Conservation (phyloP, 2,329 filamentous ascomycete genomes). For the Diaporthe capsici region DNA sequence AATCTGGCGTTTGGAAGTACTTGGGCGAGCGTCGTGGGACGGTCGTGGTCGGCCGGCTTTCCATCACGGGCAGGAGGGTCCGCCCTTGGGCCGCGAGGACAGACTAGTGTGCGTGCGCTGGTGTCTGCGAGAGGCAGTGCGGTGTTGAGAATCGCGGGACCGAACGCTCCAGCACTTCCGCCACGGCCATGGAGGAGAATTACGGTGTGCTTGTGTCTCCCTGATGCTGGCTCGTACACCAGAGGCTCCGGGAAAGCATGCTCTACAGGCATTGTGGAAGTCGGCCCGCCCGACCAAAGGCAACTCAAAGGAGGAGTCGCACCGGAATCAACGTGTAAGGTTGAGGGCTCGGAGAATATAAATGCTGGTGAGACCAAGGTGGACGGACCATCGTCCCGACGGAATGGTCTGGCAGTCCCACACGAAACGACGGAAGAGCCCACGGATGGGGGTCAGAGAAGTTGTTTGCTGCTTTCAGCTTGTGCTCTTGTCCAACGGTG, state of each 20-base stretch:
- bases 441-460: not conserved
- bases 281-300: not conserved
- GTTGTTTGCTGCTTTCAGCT: conserved; percentile 1
- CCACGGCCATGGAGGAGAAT: conserved; percentile 66
- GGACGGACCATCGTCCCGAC: not conserved
- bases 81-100: no score
- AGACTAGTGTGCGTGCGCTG: not conserved
- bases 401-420: not conserved
- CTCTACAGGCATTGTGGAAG: conserved; percentile 28
- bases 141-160: conserved; percentile 53
- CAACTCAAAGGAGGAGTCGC: not conserved
- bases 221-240: conserved; percentile 40
- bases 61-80: no score
- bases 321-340: not conserved
- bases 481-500: not conserved
- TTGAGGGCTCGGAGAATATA: not conserved
- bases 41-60: not conserved
- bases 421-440: not conserved
- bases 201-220: conserved; percentile 58
- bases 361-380: not conserved
- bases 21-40: conserved; percentile 47
- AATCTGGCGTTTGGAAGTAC: conserved; percentile 61
- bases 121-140: conserved; percentile 35
- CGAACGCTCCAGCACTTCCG: conserved; percentile 57
- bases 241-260: conserved; percentile 41